Evolutionary conservation across 2,329 filamentous ascomycete genomes (phyloP), one percentile per base, ranked within the genome.

Genomic region (Cladosporium sp.): DNA sequence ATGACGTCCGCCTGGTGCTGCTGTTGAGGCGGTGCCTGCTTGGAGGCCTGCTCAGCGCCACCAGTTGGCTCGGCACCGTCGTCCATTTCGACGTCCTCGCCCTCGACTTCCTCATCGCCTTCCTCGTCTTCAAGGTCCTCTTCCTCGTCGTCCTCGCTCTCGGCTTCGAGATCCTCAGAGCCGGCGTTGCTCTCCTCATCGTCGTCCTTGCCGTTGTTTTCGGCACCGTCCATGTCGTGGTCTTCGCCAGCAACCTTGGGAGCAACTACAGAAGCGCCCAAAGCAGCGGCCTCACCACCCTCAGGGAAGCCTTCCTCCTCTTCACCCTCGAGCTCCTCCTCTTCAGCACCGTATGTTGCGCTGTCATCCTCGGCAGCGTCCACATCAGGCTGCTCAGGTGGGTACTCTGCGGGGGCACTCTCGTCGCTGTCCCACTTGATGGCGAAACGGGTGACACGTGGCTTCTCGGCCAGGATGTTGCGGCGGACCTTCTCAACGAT

Each of bases 381-480:
- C 54, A 92, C 94, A 73, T 99, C 94, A 40, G 94, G 94, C 77
- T 99, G 94, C 73, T 99, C 94, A 61, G 94, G 95, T 28, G 94
- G 94, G 74, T 90, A 99, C 76, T 99, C 93, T 63, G 94, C 87
- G 2, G 94, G 94, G 28, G 94, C 94, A 72, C 91, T 94, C 64
- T 92, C 93, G 70, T 99, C 94, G n/a, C 90, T 94, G 71, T 99
- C 94, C 94, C 94, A 99, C 78, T 99, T 99, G 78, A 99, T 99
- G 44, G 92, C 91, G 71, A 99, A 99, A 63, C 94, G 86, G 28
- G 94, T 99, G 52, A 99, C 94, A 75, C 94, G 86, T 12, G 94
- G 94, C 83, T 99, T 99, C 78, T 97, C 93, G 3, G 92, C 91
- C 36, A 99, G 83, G 51, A 99, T 90, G 71, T 95, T 97, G 66